Conservation (phyloP, 176 grass and related monocot genomes). For the Tillandsia fasciculata region DNA sequence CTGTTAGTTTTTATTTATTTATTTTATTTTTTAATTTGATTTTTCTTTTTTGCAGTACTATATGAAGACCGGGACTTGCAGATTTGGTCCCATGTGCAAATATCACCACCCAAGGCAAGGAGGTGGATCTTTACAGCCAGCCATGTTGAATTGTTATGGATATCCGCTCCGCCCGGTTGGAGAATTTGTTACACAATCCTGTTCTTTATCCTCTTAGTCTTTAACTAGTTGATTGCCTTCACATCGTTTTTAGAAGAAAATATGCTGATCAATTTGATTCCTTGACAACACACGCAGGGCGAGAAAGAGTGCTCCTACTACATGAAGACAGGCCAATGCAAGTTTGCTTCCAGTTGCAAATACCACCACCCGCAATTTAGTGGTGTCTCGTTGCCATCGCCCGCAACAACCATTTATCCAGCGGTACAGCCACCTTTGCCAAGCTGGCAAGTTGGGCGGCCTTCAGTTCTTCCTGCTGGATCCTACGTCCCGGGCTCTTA, state of each 20-base stretch:
- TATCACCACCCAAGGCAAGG: slow-evolving; percentile 77
- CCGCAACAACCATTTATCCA: slow-evolving; percentile 41
- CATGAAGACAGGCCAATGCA: slow-evolving; percentile 85
- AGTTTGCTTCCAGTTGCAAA: slow-evolving; percentile 78
- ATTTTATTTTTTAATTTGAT: not conserved
- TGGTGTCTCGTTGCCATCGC: slow-evolving; percentile 17
- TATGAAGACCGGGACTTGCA: slow-evolving; percentile 80
- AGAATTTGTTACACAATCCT: slow-evolving; percentile 2
- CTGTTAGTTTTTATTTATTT: not conserved
- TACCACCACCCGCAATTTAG: slow-evolving; percentile 62
- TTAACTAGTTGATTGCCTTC: not conserved
- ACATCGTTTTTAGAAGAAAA: not conserved
- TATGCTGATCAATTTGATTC: not conserved
- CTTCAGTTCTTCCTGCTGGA: slow-evolving; percentile 35
- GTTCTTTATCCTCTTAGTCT: not conserved
- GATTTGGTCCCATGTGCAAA: slow-evolving; percentile 78
- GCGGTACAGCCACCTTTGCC: slow-evolving; percentile 42
- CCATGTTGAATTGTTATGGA: slow-evolving; percentile 52
- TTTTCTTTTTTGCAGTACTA: slow-evolving; percentile 52
- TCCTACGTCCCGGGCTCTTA: slow-evolving; percentile 38
- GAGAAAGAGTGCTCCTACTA: slow-evolving; percentile 91
- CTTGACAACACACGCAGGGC: slow-evolving; percentile 44
- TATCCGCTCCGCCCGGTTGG: slow-evolving; percentile 58
- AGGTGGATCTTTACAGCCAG: slow-evolving; percentile 29
- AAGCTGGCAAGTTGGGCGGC: slow-evolving; percentile 63